Conservation (phyloP, 768 basidiomycete genomes). For the Leccinum variicolor region DNA sequence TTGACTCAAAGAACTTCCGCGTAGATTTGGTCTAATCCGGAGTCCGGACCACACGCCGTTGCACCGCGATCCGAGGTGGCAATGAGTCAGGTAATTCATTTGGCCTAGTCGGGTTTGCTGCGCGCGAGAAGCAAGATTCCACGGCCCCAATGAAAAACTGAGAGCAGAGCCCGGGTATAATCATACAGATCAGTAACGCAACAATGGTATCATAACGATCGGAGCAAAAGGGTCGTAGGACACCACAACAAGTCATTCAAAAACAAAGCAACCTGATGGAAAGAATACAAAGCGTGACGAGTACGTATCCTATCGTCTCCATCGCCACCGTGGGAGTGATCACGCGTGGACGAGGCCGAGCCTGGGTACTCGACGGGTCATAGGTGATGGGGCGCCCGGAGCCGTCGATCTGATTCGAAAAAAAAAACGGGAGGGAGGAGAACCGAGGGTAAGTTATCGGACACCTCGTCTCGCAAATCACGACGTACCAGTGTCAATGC, state of each 20-base stretch:
- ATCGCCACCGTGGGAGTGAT: constrained; percentile 9
- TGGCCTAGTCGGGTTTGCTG: constrained; percentile 1
- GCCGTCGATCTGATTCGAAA: not conserved
- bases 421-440: not conserved
- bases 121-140: not conserved
- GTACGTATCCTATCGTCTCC: constrained; percentile 10
- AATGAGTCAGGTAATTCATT: not conserved
- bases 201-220: not conserved
- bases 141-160: not conserved
- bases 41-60: not conserved
- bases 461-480: not conserved
- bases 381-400: not conserved
- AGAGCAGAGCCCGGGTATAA: not conserved
- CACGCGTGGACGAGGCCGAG: not conserved
- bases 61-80: constrained; percentile 4
- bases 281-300: constrained; percentile 14
- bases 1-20: too few relatives aligned
- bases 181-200: not conserved
- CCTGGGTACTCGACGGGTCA: not conserved
- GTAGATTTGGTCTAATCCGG: not conserved
- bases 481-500: constrained; percentile 8
- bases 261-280: constrained; percentile 19
- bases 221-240: not conserved
- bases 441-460: not conserved
- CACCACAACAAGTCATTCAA: not conserved